A percentile compares a stretch with the other conserved stretches of the same genome.
phyloP scores from a whole-genome alignment of 2,329 filamentous ascomycete genomes.

The Colletotrichum paranaense region DNA sequence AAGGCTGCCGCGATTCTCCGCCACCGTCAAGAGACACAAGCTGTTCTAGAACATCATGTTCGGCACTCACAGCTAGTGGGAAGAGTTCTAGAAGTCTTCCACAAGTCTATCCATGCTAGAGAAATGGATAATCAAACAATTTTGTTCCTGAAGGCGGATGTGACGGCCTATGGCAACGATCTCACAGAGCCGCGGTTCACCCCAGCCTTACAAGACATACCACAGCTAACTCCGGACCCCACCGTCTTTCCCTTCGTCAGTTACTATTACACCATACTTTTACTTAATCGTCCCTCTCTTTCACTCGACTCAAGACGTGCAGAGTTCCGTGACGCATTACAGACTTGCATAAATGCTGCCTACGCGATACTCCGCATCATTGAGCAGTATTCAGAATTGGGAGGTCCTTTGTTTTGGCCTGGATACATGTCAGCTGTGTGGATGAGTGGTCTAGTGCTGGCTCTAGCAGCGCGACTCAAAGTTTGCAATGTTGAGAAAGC shows the following conservation, averaged over 20 bases:
- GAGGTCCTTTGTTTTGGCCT: conserved; percentile 43
- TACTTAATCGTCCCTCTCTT: conserved; percentile 48
- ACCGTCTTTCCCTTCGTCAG: conserved; percentile 26
- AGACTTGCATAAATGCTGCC: conserved; percentile 23
- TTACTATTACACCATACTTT: conserved; percentile 46
- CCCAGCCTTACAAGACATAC: neutral
- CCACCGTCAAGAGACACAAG: conserved; percentile 19
- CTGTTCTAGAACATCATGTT: conserved; percentile 21
- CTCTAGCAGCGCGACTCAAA: conserved; percentile 41
- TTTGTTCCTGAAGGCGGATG: conserved; percentile 30
- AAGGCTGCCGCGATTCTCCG: conserved; percentile 4
- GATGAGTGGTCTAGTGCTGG: conserved; percentile 51
- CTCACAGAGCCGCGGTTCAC: neutral
- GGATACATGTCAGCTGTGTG: conserved; percentile 47
- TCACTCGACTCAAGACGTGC: conserved; percentile 39
- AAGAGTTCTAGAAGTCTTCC: conserved; percentile 26
- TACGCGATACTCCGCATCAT: conserved; percentile 16
- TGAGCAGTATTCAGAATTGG: neutral
- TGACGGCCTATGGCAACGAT: conserved; percentile 28
- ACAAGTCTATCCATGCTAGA: conserved; percentile 27
- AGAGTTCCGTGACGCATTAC: conserved; percentile 24
- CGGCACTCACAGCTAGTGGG: conserved; percentile 19
- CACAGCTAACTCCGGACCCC: conserved; percentile 13
- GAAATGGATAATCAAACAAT: conserved; percentile 9
- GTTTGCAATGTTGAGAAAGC: neutral